phyloP scores from a whole-genome alignment of 129 eudicot species.

The Glebionis coronaria region DNA sequence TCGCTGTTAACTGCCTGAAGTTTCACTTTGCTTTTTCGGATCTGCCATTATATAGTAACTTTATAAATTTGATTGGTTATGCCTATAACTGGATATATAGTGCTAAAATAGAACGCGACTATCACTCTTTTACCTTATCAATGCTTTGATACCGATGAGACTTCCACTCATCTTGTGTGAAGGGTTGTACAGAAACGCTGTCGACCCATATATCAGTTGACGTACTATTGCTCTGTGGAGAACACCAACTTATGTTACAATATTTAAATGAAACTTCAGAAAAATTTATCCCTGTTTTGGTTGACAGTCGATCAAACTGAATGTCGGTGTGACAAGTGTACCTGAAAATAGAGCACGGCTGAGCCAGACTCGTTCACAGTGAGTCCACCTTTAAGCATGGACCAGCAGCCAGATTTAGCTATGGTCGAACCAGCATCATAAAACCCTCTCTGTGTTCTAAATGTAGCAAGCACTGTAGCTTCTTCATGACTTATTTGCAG shows the following conservation, averaged over 20 bases:
- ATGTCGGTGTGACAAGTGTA: conserved; percentile 2
- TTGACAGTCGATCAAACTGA: background rate
- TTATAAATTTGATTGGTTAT: background rate
- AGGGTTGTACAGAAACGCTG: conserved; percentile 68
- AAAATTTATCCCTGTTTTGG: no score
- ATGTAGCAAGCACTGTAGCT: conserved; percentile 46
- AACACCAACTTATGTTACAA: background rate
- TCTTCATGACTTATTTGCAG: conserved; percentile 50
- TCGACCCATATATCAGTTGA: conserved; percentile 53
- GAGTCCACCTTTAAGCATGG: conserved; percentile 79
- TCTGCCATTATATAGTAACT: conserved; percentile 20
- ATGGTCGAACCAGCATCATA: conserved; percentile 41
- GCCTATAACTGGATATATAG: background rate
- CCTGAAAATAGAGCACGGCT: conserved; percentile 52
- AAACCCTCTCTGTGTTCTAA: conserved; percentile 39
- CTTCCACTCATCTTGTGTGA: conserved; percentile 63
- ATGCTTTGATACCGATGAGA: conserved; percentile 55
- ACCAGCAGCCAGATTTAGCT: conserved; percentile 67
- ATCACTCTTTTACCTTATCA: conserved; percentile 42
- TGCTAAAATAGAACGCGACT: background rate
- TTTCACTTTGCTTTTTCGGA: conserved; percentile 45
- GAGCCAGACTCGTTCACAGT: conserved; percentile 39
- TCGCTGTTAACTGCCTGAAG: conserved; percentile 42
- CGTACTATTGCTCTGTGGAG: conserved; percentile 39
- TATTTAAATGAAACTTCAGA: background rate